Conservation (phyloP, 2,329 filamentous ascomycete species). For the Penicillium frequentans region DNA sequence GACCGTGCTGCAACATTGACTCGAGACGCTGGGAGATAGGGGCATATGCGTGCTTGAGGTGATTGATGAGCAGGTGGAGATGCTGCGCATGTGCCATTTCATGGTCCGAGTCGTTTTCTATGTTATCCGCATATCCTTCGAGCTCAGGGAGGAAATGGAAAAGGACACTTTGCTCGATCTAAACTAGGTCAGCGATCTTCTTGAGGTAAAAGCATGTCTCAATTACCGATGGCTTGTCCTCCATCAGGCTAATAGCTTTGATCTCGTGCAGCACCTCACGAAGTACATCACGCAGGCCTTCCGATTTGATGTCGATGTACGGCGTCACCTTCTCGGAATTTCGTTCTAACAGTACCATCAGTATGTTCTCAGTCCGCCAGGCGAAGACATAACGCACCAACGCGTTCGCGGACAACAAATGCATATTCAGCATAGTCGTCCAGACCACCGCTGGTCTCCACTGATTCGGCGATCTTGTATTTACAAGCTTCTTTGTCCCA, state of each 20-base stretch:
- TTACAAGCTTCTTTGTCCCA: constrained; percentile 28
- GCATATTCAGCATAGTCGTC: constrained; percentile 24
- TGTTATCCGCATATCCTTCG: constrained; percentile 11
- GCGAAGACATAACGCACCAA: constrained; percentile 19
- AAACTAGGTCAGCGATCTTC: constrained; percentile 9
- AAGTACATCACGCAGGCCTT: constrained; percentile 31
- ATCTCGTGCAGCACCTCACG: constrained; percentile 30
- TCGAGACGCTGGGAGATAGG: constrained; percentile 23
- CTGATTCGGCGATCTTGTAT: constrained; percentile 29
- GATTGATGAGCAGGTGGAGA: constrained; percentile 27
- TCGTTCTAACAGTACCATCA: constrained; percentile 23
- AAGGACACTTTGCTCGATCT: constrained; percentile 24
- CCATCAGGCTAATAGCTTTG: constrained; percentile 29
- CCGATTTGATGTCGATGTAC: constrained; percentile 33
- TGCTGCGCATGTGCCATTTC: constrained; percentile 8
- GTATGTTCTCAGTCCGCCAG: constrained; percentile 6
- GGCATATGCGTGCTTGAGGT: constrained; percentile 26
- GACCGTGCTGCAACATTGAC: constrained; percentile 25
- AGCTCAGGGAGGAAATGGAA: constrained; percentile 26
- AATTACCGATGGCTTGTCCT: constrained; percentile 32
- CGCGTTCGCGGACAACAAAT: constrained; percentile 25
- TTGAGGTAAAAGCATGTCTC: constrained; percentile 13
- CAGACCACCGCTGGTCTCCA: constrained; percentile 12
- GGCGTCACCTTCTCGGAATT: constrained; percentile 21
- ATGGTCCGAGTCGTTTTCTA: constrained; percentile 5